Conservation (phyloP, 108 stramenopile genomes). For the Seminavis robusta region DNA sequence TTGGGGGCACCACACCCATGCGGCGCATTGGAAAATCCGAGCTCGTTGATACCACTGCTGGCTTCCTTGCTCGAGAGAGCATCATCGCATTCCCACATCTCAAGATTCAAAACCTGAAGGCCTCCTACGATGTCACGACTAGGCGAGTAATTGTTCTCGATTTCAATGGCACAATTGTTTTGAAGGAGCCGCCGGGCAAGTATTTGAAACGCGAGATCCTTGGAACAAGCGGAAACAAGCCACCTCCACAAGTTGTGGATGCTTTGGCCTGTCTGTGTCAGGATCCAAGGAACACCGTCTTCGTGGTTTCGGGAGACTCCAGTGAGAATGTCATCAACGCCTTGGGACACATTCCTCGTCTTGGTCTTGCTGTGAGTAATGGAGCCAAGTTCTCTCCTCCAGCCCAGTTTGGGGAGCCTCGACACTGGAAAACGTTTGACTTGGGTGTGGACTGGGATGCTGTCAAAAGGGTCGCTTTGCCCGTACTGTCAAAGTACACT, state of each 20-base stretch:
- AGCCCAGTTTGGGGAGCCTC: conserved; percentile 16
- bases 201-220: conserved; percentile 96
- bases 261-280: conserved; percentile 68
- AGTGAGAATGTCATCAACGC: conserved; percentile 78
- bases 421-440: conserved; percentile 76
- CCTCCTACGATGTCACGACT: conserved; percentile 62
- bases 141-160: conserved; percentile 95
- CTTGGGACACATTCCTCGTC: conserved; percentile 79
- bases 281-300: conserved; percentile 87
- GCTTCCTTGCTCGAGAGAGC: conserved; percentile 65
- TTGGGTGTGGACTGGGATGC: conserved; percentile 92
- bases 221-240: conserved; percentile 86
- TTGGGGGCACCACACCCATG: conserved; percentile 20
- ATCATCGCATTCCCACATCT: conserved; percentile 51
- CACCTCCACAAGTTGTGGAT: conserved; percentile 60
- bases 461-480: conserved; percentile 84
- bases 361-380: conserved; percentile 92
- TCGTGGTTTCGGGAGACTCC: conserved; percentile 90
- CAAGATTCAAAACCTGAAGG: conserved; percentile 50
- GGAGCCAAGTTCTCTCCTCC: conserved; percentile 87
- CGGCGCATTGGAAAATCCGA: conserved; percentile 27
- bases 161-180: conserved; percentile 96
- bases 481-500: conserved; percentile 92
- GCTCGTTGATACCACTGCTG: conserved; percentile 41
- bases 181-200: conserved; percentile 93